phyloP scores from a whole-genome alignment of 352 stramenopile species.

The Pythium volutum region DNA sequence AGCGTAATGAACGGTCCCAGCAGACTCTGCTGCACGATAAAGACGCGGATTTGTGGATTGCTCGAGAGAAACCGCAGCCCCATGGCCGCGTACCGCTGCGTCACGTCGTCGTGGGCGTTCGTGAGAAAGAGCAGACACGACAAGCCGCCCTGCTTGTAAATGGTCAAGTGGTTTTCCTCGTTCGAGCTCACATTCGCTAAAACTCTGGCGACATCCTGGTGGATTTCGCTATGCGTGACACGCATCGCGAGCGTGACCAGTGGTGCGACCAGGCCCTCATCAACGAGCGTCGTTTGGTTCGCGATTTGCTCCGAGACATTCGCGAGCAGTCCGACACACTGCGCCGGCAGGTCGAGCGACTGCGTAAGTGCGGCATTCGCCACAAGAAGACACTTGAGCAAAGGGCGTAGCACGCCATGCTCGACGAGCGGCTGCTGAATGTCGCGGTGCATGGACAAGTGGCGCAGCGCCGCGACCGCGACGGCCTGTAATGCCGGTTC shows the following conservation, averaged over 20 bases:
- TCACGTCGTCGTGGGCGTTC: constrained; percentile 86
- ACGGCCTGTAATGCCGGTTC: constrained; percentile 89
- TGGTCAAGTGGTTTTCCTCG: constrained; percentile 91
- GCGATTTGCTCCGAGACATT: constrained; percentile 92
- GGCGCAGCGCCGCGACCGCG: constrained; percentile 87
- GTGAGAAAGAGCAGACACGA: constrained; percentile 89
- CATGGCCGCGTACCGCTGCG: constrained; percentile 94
- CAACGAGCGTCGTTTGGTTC: constrained; percentile 91
- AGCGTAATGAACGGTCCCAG: constrained; percentile 91
- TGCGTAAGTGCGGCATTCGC: constrained; percentile 58
- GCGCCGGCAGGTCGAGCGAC: constrained; percentile 88
- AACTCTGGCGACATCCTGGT: constrained; percentile 91
- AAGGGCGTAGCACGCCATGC: constrained; percentile 70
- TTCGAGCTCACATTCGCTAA: constrained; percentile 94
- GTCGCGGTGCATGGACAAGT: constrained; percentile 77
- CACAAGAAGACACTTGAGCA: constrained; percentile 91
- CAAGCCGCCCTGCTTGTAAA: constrained; percentile 93
- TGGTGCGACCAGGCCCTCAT: constrained; percentile 83
- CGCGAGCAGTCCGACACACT: constrained; percentile 91
- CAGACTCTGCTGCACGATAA: constrained; percentile 90
- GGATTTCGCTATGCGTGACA: constrained; percentile 89
- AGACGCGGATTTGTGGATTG: constrained; percentile 92
- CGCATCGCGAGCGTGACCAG: constrained; percentile 73
- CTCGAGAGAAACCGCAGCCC: constrained; percentile 92
- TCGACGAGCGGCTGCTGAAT: constrained; percentile 90